A percentile compares a stretch with the other conserved stretches of the same genome.
phyloP scores from a whole-genome alignment of 2,329 filamentous ascomycete species.

The Stagonosporopsis cucurbitacearum region DNA sequence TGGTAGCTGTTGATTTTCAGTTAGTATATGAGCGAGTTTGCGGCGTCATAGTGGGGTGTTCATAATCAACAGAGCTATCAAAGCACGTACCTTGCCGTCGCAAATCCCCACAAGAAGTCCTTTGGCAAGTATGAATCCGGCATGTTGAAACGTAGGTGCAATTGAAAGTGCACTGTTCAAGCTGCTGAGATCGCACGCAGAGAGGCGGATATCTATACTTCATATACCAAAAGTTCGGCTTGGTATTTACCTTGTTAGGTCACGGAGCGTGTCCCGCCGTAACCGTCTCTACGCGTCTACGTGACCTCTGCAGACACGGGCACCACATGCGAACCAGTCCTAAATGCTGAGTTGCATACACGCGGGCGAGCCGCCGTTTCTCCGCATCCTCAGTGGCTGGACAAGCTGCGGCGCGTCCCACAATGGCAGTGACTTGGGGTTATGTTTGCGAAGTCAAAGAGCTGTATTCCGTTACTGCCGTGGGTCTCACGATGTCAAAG shows the following conservation, averaged over 20 bases:
- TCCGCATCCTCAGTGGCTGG: constrained; percentile 31
- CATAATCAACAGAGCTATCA: constrained; percentile 21
- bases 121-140: constrained; percentile 48
- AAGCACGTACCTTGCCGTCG: constrained; percentile 50
- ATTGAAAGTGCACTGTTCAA: constrained; percentile 15
- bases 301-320: constrained; percentile 24
- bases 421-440: constrained; percentile 21
- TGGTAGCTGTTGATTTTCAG: constrained; percentile 70
- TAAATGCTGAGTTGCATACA: constrained; percentile 24
- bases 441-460: constrained; percentile 28
- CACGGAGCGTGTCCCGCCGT: constrained; percentile 47
- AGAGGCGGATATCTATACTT: constrained; percentile 32
- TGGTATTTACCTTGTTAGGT: constrained; percentile 27
- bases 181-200: constrained; percentile 12
- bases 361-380: constrained; percentile 28
- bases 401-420: constrained; percentile 25
- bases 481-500: constrained; percentile 29
- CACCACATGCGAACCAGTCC: constrained; percentile 34
- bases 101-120: constrained; percentile 52
- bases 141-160: constrained; percentile 34
- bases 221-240: constrained; percentile 37
- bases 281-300: constrained; percentile 44
- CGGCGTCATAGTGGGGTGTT: constrained; percentile 31
- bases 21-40: constrained; percentile 28
- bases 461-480: constrained; percentile 41